Evolutionary conservation across 148 eudicot genomes (phyloP).

Genomic region (Camellia japonica): DNA sequence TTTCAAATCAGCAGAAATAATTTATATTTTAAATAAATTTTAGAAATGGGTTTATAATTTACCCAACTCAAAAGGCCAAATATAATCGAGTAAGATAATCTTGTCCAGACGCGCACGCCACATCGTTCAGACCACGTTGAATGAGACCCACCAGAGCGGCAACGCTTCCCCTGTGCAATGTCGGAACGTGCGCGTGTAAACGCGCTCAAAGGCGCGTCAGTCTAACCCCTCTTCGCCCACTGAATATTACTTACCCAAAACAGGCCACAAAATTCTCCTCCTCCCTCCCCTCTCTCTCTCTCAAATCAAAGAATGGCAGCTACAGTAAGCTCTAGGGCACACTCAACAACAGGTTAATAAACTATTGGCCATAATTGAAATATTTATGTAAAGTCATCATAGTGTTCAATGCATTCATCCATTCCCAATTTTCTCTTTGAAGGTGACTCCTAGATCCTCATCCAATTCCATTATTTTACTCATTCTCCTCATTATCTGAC

Average conservation of each 20-base stretch:
- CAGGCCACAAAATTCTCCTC: not conserved
- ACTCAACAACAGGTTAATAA: not conserved
- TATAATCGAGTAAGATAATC: too few relatives aligned
- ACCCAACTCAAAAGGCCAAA: too few relatives aligned
- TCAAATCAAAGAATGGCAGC: not conserved
- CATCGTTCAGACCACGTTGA: too few relatives aligned
- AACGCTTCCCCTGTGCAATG: too few relatives aligned
- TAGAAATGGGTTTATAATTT: too few relatives aligned
- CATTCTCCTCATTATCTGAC: not conserved
- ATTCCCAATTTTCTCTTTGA: too few relatives aligned
- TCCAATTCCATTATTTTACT: not conserved
- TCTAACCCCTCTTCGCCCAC: not conserved
- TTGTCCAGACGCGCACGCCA: too few relatives aligned
- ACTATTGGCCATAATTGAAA: not conserved
- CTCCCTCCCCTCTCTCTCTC: not conserved
- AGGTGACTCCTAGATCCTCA: slow-evolving; percentile 1
- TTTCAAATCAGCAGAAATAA: too few relatives aligned
- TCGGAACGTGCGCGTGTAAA: not conserved
- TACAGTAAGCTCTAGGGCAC: not conserved
- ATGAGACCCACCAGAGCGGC: too few relatives aligned
- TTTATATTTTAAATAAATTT: too few relatives aligned
- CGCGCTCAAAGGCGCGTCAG: not conserved
- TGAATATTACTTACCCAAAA: not conserved
- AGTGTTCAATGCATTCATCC: not conserved
- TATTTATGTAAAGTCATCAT: too few relatives aligned